Percentiles rank a stretch among this genome's conserved stretches.
These are phyloP conservation scores for Populus tomentosa DNA, from an alignment of 441 rosid species.

Conservation along the genomic window DNA sequence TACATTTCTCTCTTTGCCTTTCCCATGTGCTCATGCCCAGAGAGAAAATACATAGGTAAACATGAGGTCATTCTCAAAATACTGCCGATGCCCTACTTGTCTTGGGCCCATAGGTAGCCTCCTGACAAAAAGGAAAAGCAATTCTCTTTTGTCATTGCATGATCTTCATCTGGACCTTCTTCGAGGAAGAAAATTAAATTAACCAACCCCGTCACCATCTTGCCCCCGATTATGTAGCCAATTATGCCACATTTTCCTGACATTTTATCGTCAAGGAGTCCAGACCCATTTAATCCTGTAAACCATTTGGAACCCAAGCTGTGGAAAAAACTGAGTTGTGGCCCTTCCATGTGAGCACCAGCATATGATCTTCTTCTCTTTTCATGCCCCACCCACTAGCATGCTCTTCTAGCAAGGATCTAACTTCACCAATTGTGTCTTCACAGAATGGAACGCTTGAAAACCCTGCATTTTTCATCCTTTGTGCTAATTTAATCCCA, in stretches of 20 bases:
- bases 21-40: constrained; percentile 20
- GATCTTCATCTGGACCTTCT: constrained; percentile 11
- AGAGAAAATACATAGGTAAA: constrained; percentile 2
- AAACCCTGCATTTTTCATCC: constrained; percentile 49
- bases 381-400: constrained; percentile 78
- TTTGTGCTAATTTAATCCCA: constrained; percentile 33
- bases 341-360: constrained; percentile 67
- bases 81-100: constrained; percentile 17
- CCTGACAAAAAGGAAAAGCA: constrained; percentile 12
- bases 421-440: constrained; percentile 50
- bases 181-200: background rate
- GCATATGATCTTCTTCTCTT: constrained; percentile 46
- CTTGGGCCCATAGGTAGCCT: constrained; percentile 30
- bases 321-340: constrained; percentile 64
- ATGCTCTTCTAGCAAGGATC: constrained; percentile 52
- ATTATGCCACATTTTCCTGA: no score
- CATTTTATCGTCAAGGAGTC: background rate
- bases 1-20: constrained; percentile 17
- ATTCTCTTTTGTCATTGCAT: constrained; percentile 13
- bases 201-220: constrained; percentile 3
- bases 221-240: background rate
- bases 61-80: constrained; percentile 17
- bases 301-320: constrained; percentile 41
- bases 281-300: constrained; percentile 9
- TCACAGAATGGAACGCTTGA: constrained; percentile 39